A percentile compares a stretch with the other conserved stretches of the same genome.
Evolutionary conservation across 495 filamentous ascomycete genomes (phyloP).

Genomic region (Aspergillus nidulans): DNA sequence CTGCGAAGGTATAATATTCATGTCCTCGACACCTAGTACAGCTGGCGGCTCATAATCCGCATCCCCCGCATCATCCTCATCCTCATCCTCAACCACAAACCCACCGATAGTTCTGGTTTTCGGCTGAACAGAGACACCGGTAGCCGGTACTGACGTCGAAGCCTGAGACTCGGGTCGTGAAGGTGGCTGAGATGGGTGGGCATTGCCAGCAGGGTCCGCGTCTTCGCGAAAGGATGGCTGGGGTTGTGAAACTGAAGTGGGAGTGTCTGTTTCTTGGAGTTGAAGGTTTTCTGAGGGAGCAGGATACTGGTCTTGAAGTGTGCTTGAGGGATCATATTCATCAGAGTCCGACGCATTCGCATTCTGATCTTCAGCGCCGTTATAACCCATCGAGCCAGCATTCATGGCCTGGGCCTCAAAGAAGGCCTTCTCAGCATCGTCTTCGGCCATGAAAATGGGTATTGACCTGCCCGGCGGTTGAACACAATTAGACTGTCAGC

Average conservation of each 20-base stretch:
- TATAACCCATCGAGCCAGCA: conserved; percentile 38
- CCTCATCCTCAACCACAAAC: conserved; percentile 74
- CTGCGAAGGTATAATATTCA: conserved; percentile 46
- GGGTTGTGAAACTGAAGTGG: conserved; percentile 19
- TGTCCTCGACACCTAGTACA: conserved; percentile 44
- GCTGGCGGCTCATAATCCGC: conserved; percentile 54
- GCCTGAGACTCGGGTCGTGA: conserved; percentile 36
- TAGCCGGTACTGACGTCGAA: conserved; percentile 33
- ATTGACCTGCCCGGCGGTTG: conserved; percentile 11
- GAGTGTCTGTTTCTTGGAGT: conserved; percentile 24
- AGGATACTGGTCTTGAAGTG: conserved; percentile 43
- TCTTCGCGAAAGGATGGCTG: conserved; percentile 23
- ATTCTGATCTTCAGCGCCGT: conserved; percentile 38
- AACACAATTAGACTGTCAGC: conserved; percentile 5
- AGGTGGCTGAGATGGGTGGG: conserved; percentile 31
- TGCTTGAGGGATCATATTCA: conserved; percentile 52
- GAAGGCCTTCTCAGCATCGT: conserved; percentile 59
- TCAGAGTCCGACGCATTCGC: conserved; percentile 52
- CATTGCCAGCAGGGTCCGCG: conserved; percentile 24
- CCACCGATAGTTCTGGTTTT: conserved; percentile 72
- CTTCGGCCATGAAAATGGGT: conserved; percentile 49
- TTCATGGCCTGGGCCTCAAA: conserved; percentile 52
- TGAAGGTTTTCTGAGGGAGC: conserved; percentile 24
- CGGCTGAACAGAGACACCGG: conserved; percentile 32
- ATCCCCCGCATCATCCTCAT: conserved; percentile 47